Conservation (phyloP, 2,329 filamentous ascomycete genomes). For the Ophiosphaerella herpotricha region DNA sequence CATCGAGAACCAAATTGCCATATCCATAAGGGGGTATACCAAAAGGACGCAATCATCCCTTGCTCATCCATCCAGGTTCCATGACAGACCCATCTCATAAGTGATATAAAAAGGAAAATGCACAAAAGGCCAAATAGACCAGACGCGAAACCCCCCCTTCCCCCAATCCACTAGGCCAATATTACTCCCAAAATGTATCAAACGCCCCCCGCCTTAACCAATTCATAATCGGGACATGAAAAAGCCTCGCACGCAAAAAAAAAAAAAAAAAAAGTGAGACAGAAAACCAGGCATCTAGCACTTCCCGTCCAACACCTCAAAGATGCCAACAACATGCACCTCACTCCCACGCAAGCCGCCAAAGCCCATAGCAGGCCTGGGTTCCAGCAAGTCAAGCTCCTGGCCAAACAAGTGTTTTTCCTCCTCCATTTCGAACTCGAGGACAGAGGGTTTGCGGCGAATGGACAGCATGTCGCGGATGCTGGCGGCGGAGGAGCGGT, state of each 20-base stretch:
- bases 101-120: too few species aligned
- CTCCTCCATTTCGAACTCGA: constrained; percentile 44
- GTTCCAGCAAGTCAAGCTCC: constrained; percentile 41
- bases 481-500: constrained; percentile 31
- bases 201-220: too few species aligned
- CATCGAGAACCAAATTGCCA: too few species aligned
- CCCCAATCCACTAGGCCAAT: too few species aligned
- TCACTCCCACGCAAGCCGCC: constrained; percentile 14
- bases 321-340: constrained; percentile 44
- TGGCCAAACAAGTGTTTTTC: constrained; percentile 36
- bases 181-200: too few species aligned
- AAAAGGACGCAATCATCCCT: not conserved
- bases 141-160: too few species aligned
- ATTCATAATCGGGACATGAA: not conserved
- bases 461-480: constrained; percentile 40
- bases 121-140: too few species aligned
- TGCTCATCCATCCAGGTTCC: too few species aligned
- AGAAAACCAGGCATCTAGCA: constrained; percentile 15
- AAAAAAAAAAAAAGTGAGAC: not conserved
- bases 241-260: not conserved
- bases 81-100: too few species aligned
- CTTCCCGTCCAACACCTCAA: constrained; percentile 45
- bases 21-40: constrained; percentile 3
- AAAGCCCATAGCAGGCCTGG: constrained; percentile 23
- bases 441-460: constrained; percentile 37